These are phyloP conservation scores for Acanthamoeba triangularis DNA, from an alignment of 208 protist species.

Conservation along the genomic window DNA sequence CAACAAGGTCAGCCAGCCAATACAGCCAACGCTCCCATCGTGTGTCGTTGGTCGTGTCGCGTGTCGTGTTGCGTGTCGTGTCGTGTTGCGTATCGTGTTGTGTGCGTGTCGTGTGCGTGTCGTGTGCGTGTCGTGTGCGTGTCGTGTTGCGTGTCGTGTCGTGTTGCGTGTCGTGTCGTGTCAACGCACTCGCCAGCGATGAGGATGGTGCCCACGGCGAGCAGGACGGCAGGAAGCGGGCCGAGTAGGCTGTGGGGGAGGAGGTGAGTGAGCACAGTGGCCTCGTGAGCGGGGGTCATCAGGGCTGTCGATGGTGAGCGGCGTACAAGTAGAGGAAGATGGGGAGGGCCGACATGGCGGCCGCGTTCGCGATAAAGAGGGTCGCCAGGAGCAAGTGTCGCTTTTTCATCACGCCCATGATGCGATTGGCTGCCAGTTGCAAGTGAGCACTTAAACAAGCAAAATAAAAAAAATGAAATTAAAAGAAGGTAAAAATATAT, in stretches of 20 bases:
- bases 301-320: not conserved
- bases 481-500: too few species aligned
- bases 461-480: not conserved
- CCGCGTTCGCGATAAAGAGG: constrained; percentile 85
- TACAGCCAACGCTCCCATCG: too few species aligned
- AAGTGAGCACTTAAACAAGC: not conserved
- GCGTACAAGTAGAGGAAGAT: constrained; percentile 83
- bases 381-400: constrained; percentile 87
- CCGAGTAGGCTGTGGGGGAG: not conserved
- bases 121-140: too few species aligned
- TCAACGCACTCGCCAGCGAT: constrained; percentile 33
- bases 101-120: not conserved
- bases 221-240: not conserved
- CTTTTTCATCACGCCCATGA: constrained; percentile 58
- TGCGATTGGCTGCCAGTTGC: constrained; percentile 17
- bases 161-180: not conserved
- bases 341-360: constrained; percentile 84
- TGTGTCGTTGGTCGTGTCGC: too few species aligned
- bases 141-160: not conserved
- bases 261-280: not conserved
- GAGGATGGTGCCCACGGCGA: constrained; percentile 7
- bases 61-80: too few species aligned
- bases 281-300: too few species aligned
- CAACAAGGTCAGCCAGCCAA: not conserved
- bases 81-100: not conserved